These are phyloP conservation scores for Candida arabinofermentans DNA, from an alignment of 805 yeast genomes.

Conservation along the genomic window DNA sequence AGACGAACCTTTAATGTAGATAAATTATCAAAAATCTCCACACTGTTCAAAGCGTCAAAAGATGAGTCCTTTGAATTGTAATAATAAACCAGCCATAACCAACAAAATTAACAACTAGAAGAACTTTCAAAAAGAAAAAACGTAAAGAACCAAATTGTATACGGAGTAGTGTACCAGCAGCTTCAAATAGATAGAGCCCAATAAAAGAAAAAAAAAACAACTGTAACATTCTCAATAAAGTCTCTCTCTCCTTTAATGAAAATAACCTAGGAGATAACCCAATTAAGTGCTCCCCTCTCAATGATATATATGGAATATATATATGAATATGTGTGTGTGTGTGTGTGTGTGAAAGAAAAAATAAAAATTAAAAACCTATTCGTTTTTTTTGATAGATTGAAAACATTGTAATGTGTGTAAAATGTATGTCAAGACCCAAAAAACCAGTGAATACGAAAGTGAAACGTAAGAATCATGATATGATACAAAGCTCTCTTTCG, in stretches of 20 bases:
- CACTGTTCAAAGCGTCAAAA: neutral
- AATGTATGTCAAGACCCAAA: too few relatives aligned
- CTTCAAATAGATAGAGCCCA: neutral
- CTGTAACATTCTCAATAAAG: neutral
- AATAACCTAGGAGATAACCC: neutral
- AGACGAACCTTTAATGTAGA: neutral
- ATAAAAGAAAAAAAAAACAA: neutral
- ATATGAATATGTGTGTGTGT: neutral
- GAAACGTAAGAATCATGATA: too few relatives aligned
- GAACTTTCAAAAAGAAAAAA: neutral
- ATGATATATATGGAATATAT: neutral
- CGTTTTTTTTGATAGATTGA: neutral
- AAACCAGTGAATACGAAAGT: too few relatives aligned
- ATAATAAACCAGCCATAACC: neutral
- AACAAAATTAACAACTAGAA: neutral
- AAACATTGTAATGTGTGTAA: neutral
- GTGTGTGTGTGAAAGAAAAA: neutral
- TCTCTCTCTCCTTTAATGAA: neutral
- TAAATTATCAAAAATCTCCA: neutral
- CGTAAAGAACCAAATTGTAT: neutral
- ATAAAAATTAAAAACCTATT: neutral
- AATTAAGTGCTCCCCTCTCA: conserved; percentile 1
- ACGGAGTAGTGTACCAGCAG: neutral
- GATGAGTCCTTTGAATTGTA: neutral
- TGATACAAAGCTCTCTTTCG: too few relatives aligned